Percentiles rank a stretch among this genome's conserved stretches.
phyloP scores from a whole-genome alignment of 768 basidiomycete species.

The Suillus lakei region DNA sequence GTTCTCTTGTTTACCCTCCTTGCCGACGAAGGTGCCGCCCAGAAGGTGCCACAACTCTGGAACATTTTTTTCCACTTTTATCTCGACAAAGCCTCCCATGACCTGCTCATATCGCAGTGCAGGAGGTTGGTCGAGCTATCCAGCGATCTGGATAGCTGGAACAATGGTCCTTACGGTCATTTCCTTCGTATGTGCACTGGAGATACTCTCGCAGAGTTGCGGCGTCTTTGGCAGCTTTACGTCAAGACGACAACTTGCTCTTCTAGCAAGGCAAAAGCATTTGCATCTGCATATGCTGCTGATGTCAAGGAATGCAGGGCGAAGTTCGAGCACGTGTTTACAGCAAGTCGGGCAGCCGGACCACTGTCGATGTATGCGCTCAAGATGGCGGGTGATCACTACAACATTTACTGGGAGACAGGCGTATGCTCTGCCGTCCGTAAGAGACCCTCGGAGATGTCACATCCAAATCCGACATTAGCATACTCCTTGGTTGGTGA shows the following conservation, averaged over 20 bases:
- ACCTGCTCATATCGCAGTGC: constrained; percentile 34
- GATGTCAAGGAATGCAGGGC: constrained; percentile 24
- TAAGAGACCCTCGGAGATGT: constrained; percentile 17
- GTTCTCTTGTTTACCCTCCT: constrained; percentile 32
- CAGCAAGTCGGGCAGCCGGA: constrained; percentile 33
- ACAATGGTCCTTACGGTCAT: constrained; percentile 29
- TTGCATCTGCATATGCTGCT: constrained; percentile 21
- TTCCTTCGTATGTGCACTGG: constrained; percentile 29
- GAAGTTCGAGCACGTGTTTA: neutral
- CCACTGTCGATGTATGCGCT: constrained; percentile 23
- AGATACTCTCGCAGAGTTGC: constrained; percentile 28
- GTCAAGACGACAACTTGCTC: constrained; percentile 17
- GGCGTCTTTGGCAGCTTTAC: constrained; percentile 27
- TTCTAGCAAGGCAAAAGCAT: constrained; percentile 13
- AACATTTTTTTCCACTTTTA: constrained; percentile 37
- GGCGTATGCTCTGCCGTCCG: constrained; percentile 31
- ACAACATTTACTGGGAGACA: constrained; percentile 29
- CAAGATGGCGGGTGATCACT: constrained; percentile 20
- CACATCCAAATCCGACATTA: constrained; percentile 35
- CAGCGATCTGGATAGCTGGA: constrained; percentile 26
- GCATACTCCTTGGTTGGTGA: constrained; percentile 28
- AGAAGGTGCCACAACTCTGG: constrained; percentile 27
- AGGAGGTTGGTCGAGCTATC: constrained; percentile 24
- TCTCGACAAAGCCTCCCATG: constrained; percentile 27
- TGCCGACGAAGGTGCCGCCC: constrained; percentile 25